Percentiles rank a stretch among this genome's conserved stretches.
Evolutionary conservation across 2,329 filamentous ascomycete species (phyloP).

Genomic region (Paraphoma chrysanthemicola): DNA sequence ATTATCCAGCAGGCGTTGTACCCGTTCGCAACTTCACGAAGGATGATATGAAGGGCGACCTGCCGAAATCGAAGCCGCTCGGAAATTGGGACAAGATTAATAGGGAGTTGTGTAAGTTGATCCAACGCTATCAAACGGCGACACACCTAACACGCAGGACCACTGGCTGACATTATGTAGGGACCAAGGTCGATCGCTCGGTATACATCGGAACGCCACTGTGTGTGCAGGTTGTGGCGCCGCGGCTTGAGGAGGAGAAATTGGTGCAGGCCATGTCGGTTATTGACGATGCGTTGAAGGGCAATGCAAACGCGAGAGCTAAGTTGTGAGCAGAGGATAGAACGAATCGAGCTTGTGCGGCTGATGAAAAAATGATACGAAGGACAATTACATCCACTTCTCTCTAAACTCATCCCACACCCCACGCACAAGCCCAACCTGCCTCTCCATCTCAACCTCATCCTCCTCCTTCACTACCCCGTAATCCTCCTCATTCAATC

Average conservation of each 20-base stretch:
- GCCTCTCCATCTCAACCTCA: no score
- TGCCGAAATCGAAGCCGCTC: constrained; percentile 49
- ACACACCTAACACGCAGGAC: background rate
- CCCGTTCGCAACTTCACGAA: constrained; percentile 61
- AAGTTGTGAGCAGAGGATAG: constrained; percentile 18
- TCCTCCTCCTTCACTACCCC: no score
- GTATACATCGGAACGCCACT: constrained; percentile 63
- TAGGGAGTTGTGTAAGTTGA: constrained; percentile 59
- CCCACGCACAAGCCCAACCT: no score
- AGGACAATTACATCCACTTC: no score
- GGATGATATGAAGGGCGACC: constrained; percentile 59
- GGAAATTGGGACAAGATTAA: constrained; percentile 68
- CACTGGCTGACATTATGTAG: constrained; percentile 17
- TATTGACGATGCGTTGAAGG: constrained; percentile 56
- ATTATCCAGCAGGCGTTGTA: constrained; percentile 66
- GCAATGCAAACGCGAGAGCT: constrained; percentile 5
- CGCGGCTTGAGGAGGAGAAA: constrained; percentile 61
- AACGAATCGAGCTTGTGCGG: no score
- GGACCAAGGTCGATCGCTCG: constrained; percentile 58
- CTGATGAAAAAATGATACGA: no score
- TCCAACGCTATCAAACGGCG: background rate
- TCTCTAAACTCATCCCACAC: no score
- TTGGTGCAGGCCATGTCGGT: constrained; percentile 62
- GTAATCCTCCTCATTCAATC: no score
- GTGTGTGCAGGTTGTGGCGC: constrained; percentile 64